Conservation (phyloP, 768 basidiomycete species). For the Lactarius sp. region DNA sequence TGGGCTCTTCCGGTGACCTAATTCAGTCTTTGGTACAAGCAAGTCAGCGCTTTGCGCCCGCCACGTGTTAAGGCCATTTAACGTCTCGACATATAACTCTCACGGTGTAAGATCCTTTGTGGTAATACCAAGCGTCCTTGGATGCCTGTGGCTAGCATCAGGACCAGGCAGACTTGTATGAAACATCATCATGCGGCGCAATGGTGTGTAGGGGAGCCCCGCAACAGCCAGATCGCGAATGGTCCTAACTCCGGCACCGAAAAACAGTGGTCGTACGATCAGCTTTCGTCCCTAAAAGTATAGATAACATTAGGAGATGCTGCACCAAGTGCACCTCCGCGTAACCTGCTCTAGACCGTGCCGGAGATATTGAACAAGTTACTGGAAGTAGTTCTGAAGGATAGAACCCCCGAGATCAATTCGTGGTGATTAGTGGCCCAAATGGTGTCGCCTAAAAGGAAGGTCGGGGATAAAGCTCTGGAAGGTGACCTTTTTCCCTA, state of each 20-base stretch:
- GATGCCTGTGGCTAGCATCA: background rate
- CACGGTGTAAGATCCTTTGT: background rate
- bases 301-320: background rate
- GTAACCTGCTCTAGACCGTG: background rate
- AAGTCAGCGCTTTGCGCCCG: background rate
- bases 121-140: background rate
- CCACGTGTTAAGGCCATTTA: background rate
- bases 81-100: background rate
- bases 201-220: background rate
- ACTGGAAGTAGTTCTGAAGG: background rate
- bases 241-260: background rate
- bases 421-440: constrained; percentile 15
- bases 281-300: background rate
- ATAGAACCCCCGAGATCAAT: background rate
- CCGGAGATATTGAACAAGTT: background rate
- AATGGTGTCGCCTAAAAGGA: background rate
- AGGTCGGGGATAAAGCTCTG: background rate
- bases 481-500: background rate
- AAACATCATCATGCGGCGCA: background rate
- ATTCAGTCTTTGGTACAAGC: background rate
- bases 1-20: background rate
- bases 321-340: background rate
- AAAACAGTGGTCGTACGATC: background rate
- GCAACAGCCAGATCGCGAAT: background rate
- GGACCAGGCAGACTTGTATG: background rate